These are phyloP conservation scores for Magnusiomyces clavatus DNA, from an alignment of 1,139 yeast genomes.

Conservation along the genomic window DNA sequence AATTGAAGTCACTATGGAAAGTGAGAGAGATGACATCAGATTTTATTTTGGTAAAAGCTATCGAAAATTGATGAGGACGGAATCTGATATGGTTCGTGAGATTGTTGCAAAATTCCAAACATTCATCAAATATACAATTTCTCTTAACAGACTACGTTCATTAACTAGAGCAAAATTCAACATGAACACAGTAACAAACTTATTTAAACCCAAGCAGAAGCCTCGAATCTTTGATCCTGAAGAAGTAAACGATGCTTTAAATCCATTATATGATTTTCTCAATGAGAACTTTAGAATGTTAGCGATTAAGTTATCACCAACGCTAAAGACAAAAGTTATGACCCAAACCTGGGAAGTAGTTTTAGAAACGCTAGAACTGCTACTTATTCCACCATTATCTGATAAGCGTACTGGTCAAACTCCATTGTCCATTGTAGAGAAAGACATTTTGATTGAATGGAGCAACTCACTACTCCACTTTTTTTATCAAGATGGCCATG, in stretches of 20 bases:
- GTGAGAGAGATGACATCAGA: conserved; percentile 67
- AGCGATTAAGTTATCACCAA: conserved; percentile 54
- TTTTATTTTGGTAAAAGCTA: conserved; percentile 74
- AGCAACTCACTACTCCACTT: conserved; percentile 57
- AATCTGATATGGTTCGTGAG: conserved; percentile 55
- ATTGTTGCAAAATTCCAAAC: conserved; percentile 56
- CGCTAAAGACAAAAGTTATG: conserved; percentile 60
- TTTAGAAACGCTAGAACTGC: conserved; percentile 53
- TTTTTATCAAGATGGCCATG: conserved; percentile 76
- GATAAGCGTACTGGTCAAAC: conserved; percentile 45
- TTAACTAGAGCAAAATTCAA: conserved; percentile 29
- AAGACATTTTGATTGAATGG: conserved; percentile 71
- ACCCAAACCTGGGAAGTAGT: conserved; percentile 69
- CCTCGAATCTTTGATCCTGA: conserved; percentile 34
- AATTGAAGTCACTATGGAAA: conserved; percentile 65
- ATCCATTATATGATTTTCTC: conserved; percentile 68
- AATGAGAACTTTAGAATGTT: conserved; percentile 61
- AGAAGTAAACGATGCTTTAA: conserved; percentile 58
- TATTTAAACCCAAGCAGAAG: conserved; percentile 39
- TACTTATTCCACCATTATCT: conserved; percentile 64
- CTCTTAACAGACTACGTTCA: conserved; percentile 29
- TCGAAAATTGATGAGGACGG: conserved; percentile 53
- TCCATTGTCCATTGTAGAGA: conserved; percentile 51
- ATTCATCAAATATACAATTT: conserved; percentile 40
- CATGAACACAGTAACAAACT: conserved; percentile 46